A percentile compares a stretch with the other conserved stretches of the same genome.
Evolutionary conservation across 1,284 basidiomycete species (phyloP).

Genomic region (Malassezia caprae): DNA sequence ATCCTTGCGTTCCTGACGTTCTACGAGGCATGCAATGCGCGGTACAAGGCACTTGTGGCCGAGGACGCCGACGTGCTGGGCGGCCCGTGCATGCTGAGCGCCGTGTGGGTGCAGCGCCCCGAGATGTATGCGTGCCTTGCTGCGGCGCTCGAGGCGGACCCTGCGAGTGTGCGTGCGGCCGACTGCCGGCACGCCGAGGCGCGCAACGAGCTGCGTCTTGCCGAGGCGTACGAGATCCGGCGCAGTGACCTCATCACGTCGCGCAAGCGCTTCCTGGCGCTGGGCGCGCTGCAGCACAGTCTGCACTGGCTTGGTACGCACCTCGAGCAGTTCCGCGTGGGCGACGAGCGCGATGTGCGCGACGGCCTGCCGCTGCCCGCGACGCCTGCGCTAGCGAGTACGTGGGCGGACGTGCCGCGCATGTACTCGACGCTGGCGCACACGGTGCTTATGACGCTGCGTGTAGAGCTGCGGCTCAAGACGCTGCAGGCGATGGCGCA

Average conservation of each 20-base stretch:
- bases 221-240: slow-evolving; percentile 24
- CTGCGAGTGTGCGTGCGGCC: neutral
- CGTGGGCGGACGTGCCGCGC: slow-evolving; percentile 63
- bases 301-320: slow-evolving; percentile 43
- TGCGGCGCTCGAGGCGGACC: slow-evolving; percentile 50
- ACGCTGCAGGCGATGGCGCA: slow-evolving; percentile 71
- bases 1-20: slow-evolving; percentile 92
- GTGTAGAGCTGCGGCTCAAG: slow-evolving; percentile 77
- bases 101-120: slow-evolving; percentile 50
- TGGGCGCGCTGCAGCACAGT: slow-evolving; percentile 75
- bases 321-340: slow-evolving; percentile 23
- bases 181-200: slow-evolving; percentile 3
- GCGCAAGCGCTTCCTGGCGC: slow-evolving; percentile 62
- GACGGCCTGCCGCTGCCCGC: slow-evolving; percentile 26
- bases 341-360: neutral
- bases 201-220: slow-evolving; percentile 19
- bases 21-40: slow-evolving; percentile 82
- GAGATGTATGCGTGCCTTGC: slow-evolving; percentile 66
- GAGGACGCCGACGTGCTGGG: slow-evolving; percentile 4
- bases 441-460: slow-evolving; percentile 75
- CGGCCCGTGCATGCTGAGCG: slow-evolving; percentile 21
- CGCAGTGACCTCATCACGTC: slow-evolving; percentile 61
- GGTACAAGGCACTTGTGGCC: slow-evolving; percentile 67
- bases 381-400: slow-evolving; percentile 13
- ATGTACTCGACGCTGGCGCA: slow-evolving; percentile 81